Evolutionary conservation across 1,284 basidiomycete species (phyloP), one percentile per base, ranked within the genome.

Genomic region (Quambalaria eucalypti): DNA sequence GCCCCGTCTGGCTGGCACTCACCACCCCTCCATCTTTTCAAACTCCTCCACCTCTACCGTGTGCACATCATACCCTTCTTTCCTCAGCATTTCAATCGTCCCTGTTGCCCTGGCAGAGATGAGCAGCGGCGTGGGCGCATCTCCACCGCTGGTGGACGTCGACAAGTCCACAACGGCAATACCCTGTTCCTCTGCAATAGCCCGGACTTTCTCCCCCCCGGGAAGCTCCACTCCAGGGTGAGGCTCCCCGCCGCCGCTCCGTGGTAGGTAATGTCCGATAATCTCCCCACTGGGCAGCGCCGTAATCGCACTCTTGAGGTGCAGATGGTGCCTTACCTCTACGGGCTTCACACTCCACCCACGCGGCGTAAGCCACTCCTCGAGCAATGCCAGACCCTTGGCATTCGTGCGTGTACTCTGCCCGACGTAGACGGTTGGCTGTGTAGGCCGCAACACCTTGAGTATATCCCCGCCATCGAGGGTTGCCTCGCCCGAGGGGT

Each of bases 401-500:
- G 36, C 36, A 12, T 39, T 39, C 10, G 36, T 39, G 10, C 36
- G 36, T 21, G 36, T 39, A 21, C 16, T n/a, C 36, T 39, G 36
- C 36, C 36, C 36, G 36, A 39, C 36, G 10, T 39, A 39, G 16
- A 39, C 36, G 16, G 36, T 39, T 14, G 36, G 36, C 10, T 14
- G 36, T 5, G 16, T 14, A 39, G 36, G 5, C 16, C 36, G 36
- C 3, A 39, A 21, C 19, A 52, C 30, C 49, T 60, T 60, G 46
- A 60, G 55, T 4, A 60, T 31, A 30, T 60, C 59, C n/a, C 59
- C 59, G 28, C 59, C 59, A 40, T 60, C 59, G 28, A 60, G 28
- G 12, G 52, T 60, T 12, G 42, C 42, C 5, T 46, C 21, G 2
- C 42, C 42, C 7, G 21, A 19, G 12, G 19, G 14, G 42, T 46